Conservation (phyloP, 805 yeast species). For the Schwanniomyces occidentalis region DNA sequence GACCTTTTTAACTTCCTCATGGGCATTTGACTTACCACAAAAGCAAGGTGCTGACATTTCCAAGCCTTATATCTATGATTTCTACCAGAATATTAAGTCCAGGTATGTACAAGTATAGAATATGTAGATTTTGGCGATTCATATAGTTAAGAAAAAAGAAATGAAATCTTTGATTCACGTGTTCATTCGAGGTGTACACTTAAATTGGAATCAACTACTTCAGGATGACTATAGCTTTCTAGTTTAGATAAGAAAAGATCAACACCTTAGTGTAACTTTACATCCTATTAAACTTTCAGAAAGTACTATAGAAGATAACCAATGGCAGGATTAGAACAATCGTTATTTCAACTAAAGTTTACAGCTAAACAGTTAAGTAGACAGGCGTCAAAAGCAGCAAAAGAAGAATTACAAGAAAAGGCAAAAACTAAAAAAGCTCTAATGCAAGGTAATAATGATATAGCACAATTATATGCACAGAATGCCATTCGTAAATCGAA, state of each 20-base stretch:
- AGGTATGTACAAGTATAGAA: neutral
- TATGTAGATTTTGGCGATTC: too few relatives aligned
- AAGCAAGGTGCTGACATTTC: conserved; percentile 2
- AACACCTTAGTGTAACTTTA: too few relatives aligned
- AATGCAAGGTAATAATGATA: conserved; percentile 82
- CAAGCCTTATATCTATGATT: neutral
- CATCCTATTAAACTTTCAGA: too few relatives aligned
- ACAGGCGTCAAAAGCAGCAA: conserved; percentile 88
- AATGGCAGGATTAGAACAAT: conserved; percentile 48
- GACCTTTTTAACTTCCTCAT: conserved; percentile 8
- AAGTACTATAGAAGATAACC: too few relatives aligned
- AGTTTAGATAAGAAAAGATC: too few relatives aligned
- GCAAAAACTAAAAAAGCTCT: conserved; percentile 87
- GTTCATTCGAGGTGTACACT: too few relatives aligned
- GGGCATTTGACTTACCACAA: conserved; percentile 1
- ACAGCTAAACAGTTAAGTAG: conserved; percentile 91
- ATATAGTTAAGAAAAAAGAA: too few relatives aligned
- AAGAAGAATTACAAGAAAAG: conserved; percentile 86
- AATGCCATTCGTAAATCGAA: conserved; percentile 91
- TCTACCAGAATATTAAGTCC: neutral
- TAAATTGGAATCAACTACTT: too few relatives aligned
- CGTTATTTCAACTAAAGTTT: conserved; percentile 70
- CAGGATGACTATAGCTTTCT: too few relatives aligned
- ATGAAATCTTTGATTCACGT: too few relatives aligned
- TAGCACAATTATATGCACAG: conserved; percentile 91